These are phyloP conservation scores for Colletotrichum phormii DNA, from an alignment of 2,329 filamentous ascomycete species.

Conservation along the genomic window DNA sequence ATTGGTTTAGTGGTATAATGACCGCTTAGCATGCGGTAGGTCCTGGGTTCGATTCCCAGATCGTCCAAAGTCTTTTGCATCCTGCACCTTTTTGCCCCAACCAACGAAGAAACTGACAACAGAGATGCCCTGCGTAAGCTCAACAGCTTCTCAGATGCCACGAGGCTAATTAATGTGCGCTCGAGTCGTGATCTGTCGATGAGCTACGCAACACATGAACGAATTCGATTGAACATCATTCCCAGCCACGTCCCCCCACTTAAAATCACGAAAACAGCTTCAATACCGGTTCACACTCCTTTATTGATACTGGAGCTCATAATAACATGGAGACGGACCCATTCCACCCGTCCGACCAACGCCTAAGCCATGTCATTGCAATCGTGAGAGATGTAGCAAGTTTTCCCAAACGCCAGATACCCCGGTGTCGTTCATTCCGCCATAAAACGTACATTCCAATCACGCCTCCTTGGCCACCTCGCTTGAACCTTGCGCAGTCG, in stretches of 20 bases:
- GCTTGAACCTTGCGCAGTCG: not conserved
- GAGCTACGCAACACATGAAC: not conserved
- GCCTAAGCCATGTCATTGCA: constrained; percentile 3
- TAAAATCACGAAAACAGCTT: not conserved
- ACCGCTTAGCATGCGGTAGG: constrained; percentile 26
- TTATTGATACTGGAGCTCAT: not conserved
- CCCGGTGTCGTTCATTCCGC: not conserved
- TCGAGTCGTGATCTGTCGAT: not conserved
- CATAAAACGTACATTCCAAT: not conserved
- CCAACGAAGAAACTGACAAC: not conserved
- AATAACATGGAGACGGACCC: not conserved
- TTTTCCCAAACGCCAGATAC: constrained; percentile 11
- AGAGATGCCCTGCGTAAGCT: not conserved
- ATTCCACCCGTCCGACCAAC: not conserved
- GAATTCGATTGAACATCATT: too few species aligned
- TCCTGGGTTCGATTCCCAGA: constrained; percentile 34
- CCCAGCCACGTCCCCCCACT: too few species aligned
- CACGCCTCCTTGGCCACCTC: constrained; percentile 15
- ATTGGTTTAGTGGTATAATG: constrained; percentile 33
- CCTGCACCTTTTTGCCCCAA: not conserved
- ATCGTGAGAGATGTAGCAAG: not conserved
- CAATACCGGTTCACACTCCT: not conserved
- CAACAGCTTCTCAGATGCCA: not conserved
- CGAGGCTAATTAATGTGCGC: not conserved
- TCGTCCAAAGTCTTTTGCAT: not conserved